A percentile compares a stretch with the other conserved stretches of the same genome.
phyloP scores from a whole-genome alignment of 2,329 filamentous ascomycete species.

The Pseudopithomyces maydicus region DNA sequence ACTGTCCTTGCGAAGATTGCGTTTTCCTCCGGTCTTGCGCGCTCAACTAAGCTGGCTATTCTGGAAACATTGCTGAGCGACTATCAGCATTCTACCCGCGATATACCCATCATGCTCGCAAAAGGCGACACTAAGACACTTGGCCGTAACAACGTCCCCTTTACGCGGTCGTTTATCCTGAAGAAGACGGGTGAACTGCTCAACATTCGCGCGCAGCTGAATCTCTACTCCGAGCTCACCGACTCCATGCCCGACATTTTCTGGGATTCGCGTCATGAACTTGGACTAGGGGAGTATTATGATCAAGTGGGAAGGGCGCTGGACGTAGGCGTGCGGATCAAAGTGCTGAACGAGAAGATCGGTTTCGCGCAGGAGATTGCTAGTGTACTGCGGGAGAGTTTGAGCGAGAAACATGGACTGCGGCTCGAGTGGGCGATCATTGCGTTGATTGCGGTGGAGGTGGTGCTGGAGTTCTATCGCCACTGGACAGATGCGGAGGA shows the following conservation, averaged over 20 bases:
- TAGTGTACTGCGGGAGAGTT: conserved; percentile 80
- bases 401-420: conserved; percentile 88
- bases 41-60: conserved; percentile 91
- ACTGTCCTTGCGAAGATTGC: conserved; percentile 89
- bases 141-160: conserved; percentile 43
- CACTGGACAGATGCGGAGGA: conserved; percentile 67
- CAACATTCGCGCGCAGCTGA: conserved; percentile 86
- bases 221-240: conserved; percentile 95
- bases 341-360: conserved; percentile 93
- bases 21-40: conserved; percentile 90
- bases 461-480: conserved; percentile 80
- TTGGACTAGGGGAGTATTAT: conserved; percentile 92
- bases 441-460: conserved; percentile 87
- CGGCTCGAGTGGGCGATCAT: conserved; percentile 97
- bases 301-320: conserved; percentile 88
- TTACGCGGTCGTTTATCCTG: conserved; percentile 78
- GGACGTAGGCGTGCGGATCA: conserved; percentile 90
- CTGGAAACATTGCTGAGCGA: conserved; percentile 80
- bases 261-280: conserved; percentile 89
- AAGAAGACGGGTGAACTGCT: conserved; percentile 93
- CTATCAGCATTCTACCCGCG: conserved; percentile 85
- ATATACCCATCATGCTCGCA: conserved; percentile 79
- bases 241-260: conserved; percentile 95
- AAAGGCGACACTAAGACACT: conserved; percentile 63
- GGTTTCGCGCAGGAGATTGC: conserved; percentile 97